Evolutionary conservation across 805 yeast genomes (phyloP), one percentile per base, ranked within the genome.

Genomic region (Yarrowia sp.): DNA sequence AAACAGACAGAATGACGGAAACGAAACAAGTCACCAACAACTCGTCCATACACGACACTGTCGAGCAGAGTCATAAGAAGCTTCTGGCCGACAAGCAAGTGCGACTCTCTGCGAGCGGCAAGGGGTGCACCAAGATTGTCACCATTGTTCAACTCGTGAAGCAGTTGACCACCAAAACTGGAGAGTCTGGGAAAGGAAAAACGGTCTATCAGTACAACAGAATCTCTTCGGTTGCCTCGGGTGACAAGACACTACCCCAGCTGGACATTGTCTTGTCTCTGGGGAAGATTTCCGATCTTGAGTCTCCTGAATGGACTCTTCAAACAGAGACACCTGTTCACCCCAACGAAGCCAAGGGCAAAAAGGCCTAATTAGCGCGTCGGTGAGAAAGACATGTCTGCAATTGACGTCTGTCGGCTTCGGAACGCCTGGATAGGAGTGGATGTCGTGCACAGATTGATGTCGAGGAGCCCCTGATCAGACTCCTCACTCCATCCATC

Each of bases 121-220:
- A 55, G 15, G 45, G 67, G 11, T 66, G 67, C 43, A 70, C 70
- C 67, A 71, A 71, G 62, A 50, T 67, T 44, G 65, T 70, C 17
- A 66, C 73, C 7, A 68, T 69, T 1, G 71, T 65, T 3, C 72
- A 71, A 48, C 60, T 57, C 28, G 68, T 66, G 22, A 71, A 71
- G 65, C 65, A 61, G 55, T 18, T 63, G 48, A 36, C 63, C 35
- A 38, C 39, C 38, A 42, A 53, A 15, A 22, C 13, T 7, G 64
- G 47, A n/a, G 65, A 47, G 11, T 8, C 17, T 6, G 41, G 42
- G 3, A 41, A 57, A 17, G 41, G 45, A 11, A 32, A 36, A 9
- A 64, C 47, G 6, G 22, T 69, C 14, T 66, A 64, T 61, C 72
- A 70, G 57, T 70, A 70, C 67, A 70, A 68, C 51, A 38, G 62